Evolutionary conservation across 345 rosid genomes (phyloP).

Genomic region (Adansonia digitata): DNA sequence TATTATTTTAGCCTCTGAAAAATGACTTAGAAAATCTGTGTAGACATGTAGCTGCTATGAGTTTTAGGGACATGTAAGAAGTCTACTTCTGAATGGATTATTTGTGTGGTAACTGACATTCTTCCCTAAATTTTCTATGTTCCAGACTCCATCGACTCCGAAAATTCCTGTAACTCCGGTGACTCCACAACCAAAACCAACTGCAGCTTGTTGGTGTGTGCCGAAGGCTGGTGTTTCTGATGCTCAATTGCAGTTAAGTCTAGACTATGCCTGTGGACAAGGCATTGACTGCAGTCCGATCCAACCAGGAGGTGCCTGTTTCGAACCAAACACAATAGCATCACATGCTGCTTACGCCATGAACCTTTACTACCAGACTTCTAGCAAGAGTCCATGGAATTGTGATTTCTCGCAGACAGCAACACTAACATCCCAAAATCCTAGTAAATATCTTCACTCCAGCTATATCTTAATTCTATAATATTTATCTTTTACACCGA

Average conservation of each 20-base stretch:
- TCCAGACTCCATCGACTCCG: constrained; percentile 33
- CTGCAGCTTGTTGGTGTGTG: constrained; percentile 58
- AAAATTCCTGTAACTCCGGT: constrained; percentile 17
- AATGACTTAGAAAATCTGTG: too few relatives aligned
- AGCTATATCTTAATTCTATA: neutral
- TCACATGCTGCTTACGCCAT: constrained; percentile 79
- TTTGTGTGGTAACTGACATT: neutral
- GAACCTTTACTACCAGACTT: constrained; percentile 64
- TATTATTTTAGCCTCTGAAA: neutral
- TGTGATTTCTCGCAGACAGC: constrained; percentile 83
- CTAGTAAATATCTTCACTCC: constrained; percentile 27
- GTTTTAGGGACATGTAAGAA: neutral
- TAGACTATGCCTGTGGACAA: constrained; percentile 71
- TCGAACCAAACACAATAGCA: constrained; percentile 59
- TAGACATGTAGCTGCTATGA: too few relatives aligned
- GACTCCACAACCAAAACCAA: constrained; percentile 45
- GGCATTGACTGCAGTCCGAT: constrained; percentile 57
- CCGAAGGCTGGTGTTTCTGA: constrained; percentile 47
- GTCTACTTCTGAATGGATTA: neutral
- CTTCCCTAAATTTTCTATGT: neutral
- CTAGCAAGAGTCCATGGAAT: constrained; percentile 42
- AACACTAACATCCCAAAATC: constrained; percentile 37
- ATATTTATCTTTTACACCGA: neutral
- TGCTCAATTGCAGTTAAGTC: constrained; percentile 58
- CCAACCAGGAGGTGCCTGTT: constrained; percentile 70